Conservation (phyloP, 495 filamentous ascomycete species). For the Penicillium maclennaniae region DNA sequence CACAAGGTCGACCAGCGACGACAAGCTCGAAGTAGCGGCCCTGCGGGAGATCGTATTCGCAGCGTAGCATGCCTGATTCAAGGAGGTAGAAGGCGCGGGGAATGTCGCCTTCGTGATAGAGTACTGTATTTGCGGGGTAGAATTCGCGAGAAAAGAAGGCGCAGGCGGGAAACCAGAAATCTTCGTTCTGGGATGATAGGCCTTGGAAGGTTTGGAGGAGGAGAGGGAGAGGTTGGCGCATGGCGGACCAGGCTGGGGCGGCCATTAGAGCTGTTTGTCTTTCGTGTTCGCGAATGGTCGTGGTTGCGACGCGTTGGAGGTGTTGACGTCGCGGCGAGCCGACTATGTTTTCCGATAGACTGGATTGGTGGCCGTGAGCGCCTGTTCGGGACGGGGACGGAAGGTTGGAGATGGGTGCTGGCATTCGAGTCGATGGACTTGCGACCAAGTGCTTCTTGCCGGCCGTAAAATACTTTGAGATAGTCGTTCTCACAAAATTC, state of each 20-base stretch:
- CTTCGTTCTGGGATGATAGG: conserved; percentile 71
- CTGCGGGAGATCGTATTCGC: conserved; percentile 85
- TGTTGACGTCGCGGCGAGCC: conserved; percentile 76
- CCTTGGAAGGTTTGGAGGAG: conserved; percentile 91
- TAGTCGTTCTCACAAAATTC: conserved; percentile 96
- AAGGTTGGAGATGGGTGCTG: conserved; percentile 48
- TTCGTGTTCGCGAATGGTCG: conserved; percentile 64
- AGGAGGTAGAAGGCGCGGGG: conserved; percentile 86
- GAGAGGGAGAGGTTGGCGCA: conserved; percentile 84
- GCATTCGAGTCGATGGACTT: conserved; percentile 13
- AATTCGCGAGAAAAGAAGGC: conserved; percentile 66
- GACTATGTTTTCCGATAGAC: conserved; percentile 47
- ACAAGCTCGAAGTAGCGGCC: conserved; percentile 87
- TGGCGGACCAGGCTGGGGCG: conserved; percentile 65
- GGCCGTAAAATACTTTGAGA: conserved; percentile 74
- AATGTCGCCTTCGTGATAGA: conserved; percentile 70
- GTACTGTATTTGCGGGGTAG: conserved; percentile 61
- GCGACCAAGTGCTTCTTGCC: conserved; percentile 36
- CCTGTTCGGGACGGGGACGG: conserved; percentile 25
- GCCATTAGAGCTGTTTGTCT: conserved; percentile 43
- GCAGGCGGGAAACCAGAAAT: conserved; percentile 84
- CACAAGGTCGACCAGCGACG: conserved; percentile 90
- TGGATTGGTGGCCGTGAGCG: conserved; percentile 1
- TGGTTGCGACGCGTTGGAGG: conserved; percentile 72
- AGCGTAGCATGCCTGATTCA: conserved; percentile 81